Evolutionary conservation across 805 yeast genomes (phyloP).

Genomic region (Pichia nakasei): DNA sequence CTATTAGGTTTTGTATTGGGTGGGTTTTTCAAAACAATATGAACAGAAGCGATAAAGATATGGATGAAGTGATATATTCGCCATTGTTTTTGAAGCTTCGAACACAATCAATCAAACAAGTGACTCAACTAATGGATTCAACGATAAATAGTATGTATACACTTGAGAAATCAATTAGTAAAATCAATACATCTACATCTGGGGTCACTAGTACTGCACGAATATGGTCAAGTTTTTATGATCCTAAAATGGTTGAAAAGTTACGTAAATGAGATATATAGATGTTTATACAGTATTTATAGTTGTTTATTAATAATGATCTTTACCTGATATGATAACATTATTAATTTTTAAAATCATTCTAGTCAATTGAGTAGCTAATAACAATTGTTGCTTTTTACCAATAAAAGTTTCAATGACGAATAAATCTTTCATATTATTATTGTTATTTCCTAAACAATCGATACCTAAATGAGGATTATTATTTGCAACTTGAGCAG

Average conservation of each 20-base stretch:
- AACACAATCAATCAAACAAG: constrained; percentile 4
- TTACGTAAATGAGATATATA: constrained; percentile 2
- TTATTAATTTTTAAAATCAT: constrained; percentile 97
- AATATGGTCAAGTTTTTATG: constrained; percentile 19
- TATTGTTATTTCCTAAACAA: constrained; percentile 80
- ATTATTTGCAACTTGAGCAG: constrained; percentile 71
- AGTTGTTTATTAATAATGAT: constrained; percentile 22
- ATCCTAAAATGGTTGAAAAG: constrained; percentile 14
- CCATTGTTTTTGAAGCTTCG: constrained; percentile 9
- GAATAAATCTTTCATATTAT: constrained; percentile 88
- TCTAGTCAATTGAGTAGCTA: constrained; percentile 96
- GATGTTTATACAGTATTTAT: not conserved
- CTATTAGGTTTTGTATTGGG: no score
- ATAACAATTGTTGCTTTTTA: constrained; percentile 87
- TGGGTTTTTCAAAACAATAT: no score
- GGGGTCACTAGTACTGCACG: constrained; percentile 11
- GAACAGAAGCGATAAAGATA: no score
- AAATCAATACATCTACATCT: constrained; percentile 5
- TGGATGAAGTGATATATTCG: not conserved
- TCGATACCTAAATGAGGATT: constrained; percentile 81
- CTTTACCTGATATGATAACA: constrained; percentile 61
- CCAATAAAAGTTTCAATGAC: constrained; percentile 97
- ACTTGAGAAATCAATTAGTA: constrained; percentile 10
- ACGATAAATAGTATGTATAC: constrained; percentile 7
- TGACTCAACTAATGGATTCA: constrained; percentile 9